Conservation (phyloP, 2,329 filamentous ascomycete genomes). For the Arthrobotrys megalospora region DNA sequence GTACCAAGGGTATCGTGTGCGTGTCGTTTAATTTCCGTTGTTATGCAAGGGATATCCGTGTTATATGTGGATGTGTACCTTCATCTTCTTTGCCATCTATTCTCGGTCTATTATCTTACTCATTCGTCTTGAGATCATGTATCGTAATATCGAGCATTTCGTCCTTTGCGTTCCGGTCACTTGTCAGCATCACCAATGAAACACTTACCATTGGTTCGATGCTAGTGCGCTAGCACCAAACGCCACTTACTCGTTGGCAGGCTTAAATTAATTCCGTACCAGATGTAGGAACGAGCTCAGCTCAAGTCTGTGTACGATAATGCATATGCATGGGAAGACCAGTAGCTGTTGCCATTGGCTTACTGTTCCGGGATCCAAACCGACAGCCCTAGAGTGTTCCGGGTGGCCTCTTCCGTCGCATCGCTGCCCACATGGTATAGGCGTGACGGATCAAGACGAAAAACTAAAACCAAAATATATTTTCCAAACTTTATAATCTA, state of each 20-base stretch:
- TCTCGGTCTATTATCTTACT: background rate
- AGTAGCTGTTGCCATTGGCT: no score
- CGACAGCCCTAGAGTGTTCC: no score
- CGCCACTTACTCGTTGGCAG: constrained; percentile 12
- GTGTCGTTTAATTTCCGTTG: constrained; percentile 30
- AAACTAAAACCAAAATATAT: no score
- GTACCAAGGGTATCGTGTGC: background rate
- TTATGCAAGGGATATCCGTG: background rate
- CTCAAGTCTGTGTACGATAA: background rate
- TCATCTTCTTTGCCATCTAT: background rate
- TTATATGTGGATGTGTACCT: background rate
- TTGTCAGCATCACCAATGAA: constrained; percentile 15
- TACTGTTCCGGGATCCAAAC: no score
- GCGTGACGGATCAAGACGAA: no score
- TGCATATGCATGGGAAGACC: no score
- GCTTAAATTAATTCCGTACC: background rate
- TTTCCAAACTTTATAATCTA: no score
- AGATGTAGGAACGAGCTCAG: background rate
- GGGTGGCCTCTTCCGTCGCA: no score
- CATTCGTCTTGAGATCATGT: background rate
- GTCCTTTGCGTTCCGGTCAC: background rate
- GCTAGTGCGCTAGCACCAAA: constrained; percentile 10
- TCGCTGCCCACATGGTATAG: no score
- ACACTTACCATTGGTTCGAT: background rate
- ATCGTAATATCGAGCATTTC: background rate